Base-by-base conservation (phyloP, 78 protist species). In the Planoprotostelium fungivorum region DNA sequence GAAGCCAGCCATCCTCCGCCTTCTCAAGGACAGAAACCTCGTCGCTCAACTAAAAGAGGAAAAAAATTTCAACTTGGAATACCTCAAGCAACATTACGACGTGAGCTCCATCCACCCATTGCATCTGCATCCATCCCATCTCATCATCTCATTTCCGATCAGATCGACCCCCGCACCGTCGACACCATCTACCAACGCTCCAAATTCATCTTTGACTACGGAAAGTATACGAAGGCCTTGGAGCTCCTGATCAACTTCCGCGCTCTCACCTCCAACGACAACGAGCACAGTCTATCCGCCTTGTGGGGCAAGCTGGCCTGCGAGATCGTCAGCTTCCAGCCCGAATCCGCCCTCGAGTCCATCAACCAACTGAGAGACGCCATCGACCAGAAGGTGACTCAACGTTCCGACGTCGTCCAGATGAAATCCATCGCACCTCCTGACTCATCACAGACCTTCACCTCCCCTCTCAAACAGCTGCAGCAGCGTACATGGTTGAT, bases 261-360 rank as follows among this genome's bases (percentile, higher is more conserved):
- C 16, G 73, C 73, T 16, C 36, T 93, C 5, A 63, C 91, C 36
- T 84, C 86, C n/a, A n/a, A n/a, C n/a, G 92, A 92, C 88, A 38
- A 38, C 39, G 94, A 89, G 29, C 90, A 90, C 87, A 5, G 35
- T 25, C 28, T 92, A 36, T 39, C 92, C 35, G 98, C 97, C 0
- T 86, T 94, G 37, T 97, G 99, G 99, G 99, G 99, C 88, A 93
- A 96, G 83, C 88, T 96, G n/a, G 98, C 96, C 37, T n/a, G 95
- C 9, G 96, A 93, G 38, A 97, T 97, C 51, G 84, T 97, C n/a
- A 35, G 84, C 83, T 35, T 37, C 34, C 87, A 97, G 85, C 95
- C 96, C 96, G 94, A 95, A 36, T 73, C 35, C 0, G 98, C 98
- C 9, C 51, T 90, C 1, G 95, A 89, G 37, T 96, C 89, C 73